These are phyloP conservation scores for Saturnispora mendoncae DNA, from an alignment of 805 yeast genomes.

Conservation along the genomic window DNA sequence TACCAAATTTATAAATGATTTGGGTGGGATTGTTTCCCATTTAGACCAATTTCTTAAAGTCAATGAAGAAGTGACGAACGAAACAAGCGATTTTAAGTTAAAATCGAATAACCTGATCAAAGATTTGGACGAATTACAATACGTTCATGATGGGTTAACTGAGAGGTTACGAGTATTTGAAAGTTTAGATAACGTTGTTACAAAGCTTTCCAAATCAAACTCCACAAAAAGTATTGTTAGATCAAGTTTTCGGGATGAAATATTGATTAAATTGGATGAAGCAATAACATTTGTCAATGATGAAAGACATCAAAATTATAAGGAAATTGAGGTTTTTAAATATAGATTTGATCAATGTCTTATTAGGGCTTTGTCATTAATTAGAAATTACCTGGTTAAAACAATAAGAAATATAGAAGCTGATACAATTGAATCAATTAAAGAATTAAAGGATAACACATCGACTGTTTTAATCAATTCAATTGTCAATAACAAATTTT, in stretches of 20 bases:
- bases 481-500: constrained; percentile 57
- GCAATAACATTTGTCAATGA: constrained; percentile 53
- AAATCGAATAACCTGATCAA: constrained; percentile 43
- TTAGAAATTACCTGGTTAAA: constrained; percentile 55
- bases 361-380: constrained; percentile 68
- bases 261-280: constrained; percentile 51
- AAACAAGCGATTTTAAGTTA: constrained; percentile 55
- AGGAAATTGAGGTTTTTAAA: constrained; percentile 59
- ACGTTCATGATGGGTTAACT: constrained; percentile 38
- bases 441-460: constrained; percentile 12
- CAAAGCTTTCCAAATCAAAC: constrained; percentile 53
- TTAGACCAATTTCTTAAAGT: constrained; percentile 41
- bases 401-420: constrained; percentile 32
- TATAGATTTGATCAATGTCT: constrained; percentile 75
- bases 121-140: constrained; percentile 35
- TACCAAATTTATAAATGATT: constrained; percentile 34
- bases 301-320: constrained; percentile 43
- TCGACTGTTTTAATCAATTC: constrained; percentile 46
- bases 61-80: constrained; percentile 49
- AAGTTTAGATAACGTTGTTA: constrained; percentile 59
- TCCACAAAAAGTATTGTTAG: constrained; percentile 60
- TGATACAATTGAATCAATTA: constrained; percentile 16
- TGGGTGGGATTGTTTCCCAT: constrained; percentile 36
- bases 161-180: constrained; percentile 53
- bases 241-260: constrained; percentile 41